A percentile compares a stretch with the other conserved stretches of the same genome.
Conservation (phyloP, 2,329 filamentous ascomycete genomes). For the Claviceps paspali region DNA sequence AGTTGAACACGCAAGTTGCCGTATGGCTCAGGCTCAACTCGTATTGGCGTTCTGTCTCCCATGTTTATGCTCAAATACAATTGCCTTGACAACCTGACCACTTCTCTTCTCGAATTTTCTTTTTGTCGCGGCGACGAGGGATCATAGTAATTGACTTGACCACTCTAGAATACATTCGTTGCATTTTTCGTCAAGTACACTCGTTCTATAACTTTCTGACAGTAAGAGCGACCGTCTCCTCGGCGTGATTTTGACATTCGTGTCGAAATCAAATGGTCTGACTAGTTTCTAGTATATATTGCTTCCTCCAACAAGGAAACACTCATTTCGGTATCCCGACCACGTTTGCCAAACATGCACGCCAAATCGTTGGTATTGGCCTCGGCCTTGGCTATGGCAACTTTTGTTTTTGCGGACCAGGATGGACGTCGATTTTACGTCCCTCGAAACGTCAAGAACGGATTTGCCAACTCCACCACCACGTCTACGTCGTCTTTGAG, state of each 20-base stretch:
- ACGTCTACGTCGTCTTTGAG: conserved; percentile 10
- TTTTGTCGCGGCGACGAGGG: too few species aligned
- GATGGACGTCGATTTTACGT: conserved; percentile 40
- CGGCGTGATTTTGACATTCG: not conserved
- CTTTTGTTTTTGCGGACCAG: conserved; percentile 27
- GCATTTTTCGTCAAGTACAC: conserved; percentile 42
- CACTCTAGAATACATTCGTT: conserved; percentile 35
- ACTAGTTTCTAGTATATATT: not conserved
- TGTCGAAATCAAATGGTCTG: not conserved
- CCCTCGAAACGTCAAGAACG: conserved; percentile 39
- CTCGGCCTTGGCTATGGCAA: conserved; percentile 32
- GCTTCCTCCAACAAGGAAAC: not conserved
- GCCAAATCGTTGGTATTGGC: conserved; percentile 30
- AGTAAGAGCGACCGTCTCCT: conserved; percentile 13
- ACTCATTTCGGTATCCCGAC: too few species aligned
- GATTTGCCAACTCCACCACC: conserved; percentile 29
- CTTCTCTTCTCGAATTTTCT: too few species aligned
- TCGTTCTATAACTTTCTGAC: conserved; percentile 38
- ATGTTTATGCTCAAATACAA: too few species aligned
- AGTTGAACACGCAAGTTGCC: too few species aligned
- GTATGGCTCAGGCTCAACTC: too few species aligned
- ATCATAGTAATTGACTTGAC: too few species aligned
- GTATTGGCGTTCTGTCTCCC: too few species aligned
- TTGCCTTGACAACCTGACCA: too few species aligned
- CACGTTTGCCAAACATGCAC: conserved; percentile 27